These are phyloP conservation scores for Microbotryum saponariae DNA, from an alignment of 1,284 basidiomycete species.

Conservation along the genomic window DNA sequence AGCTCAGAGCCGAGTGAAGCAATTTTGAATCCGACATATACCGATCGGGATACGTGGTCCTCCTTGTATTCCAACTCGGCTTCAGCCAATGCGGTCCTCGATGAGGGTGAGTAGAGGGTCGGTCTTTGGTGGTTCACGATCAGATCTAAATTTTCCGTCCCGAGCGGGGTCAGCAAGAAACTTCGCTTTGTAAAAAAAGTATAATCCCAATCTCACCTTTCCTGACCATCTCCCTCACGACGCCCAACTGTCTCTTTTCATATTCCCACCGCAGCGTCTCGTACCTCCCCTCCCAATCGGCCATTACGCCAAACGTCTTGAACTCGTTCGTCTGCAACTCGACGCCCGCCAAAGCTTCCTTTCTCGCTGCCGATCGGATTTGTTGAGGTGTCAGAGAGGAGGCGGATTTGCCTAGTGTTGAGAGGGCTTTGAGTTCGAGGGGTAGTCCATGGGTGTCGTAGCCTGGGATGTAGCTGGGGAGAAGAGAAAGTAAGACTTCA, in stretches of 20 bases:
- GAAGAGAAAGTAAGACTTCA: neutral
- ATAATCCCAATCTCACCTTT: slow-evolving; percentile 50
- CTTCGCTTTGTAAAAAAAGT: neutral
- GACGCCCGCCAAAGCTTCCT: slow-evolving; percentile 69
- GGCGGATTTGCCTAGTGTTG: slow-evolving; percentile 48
- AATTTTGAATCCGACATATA: slow-evolving; percentile 73
- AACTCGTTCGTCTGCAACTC: slow-evolving; percentile 74
- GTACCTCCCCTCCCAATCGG: slow-evolving; percentile 79
- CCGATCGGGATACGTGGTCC: slow-evolving; percentile 76
- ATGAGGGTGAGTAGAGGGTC: slow-evolving; percentile 92
- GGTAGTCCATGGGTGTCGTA: slow-evolving; percentile 99
- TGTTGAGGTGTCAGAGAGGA: slow-evolving; percentile 51
- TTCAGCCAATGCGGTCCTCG: slow-evolving; percentile 87
- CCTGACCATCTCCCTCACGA: slow-evolving; percentile 84
- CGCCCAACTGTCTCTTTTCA: slow-evolving; percentile 76
- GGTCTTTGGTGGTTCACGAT: slow-evolving; percentile 83
- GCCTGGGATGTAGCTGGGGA: slow-evolving; percentile 77
- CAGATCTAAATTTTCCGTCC: slow-evolving; percentile 49
- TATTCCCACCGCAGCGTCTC: slow-evolving; percentile 61
- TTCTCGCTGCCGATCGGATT: slow-evolving; percentile 66
- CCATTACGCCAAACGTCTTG: slow-evolving; percentile 78
- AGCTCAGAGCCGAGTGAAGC: slow-evolving; percentile 8
- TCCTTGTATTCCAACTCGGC: slow-evolving; percentile 89
- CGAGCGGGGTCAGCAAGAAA: neutral
- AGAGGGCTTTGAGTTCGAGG: slow-evolving; percentile 84